phyloP scores from a whole-genome alignment of 2,329 filamentous ascomycete species.

The Chaetomium sp. region DNA sequence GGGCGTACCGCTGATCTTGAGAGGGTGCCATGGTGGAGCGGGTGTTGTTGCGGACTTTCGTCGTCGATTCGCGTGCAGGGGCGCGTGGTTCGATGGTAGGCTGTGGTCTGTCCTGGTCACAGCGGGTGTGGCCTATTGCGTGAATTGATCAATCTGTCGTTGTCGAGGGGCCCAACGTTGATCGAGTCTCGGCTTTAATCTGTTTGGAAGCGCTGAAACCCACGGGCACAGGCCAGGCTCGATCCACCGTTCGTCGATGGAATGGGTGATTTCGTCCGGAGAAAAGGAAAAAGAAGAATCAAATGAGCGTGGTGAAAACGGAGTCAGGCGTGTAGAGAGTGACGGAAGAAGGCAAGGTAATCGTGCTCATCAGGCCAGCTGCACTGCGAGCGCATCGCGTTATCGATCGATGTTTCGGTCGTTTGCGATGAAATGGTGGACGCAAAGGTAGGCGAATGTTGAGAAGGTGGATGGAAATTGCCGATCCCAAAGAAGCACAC shows the following conservation, averaged over 20 bases:
- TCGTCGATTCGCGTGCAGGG: background rate
- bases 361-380: constrained; percentile 9
- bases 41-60: background rate
- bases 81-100: no score
- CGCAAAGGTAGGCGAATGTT: no score
- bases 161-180: no score
- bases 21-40: constrained; percentile 5
- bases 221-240: background rate
- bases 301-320: background rate
- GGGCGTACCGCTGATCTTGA: constrained; percentile 48
- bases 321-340: constrained; percentile 5
- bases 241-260: background rate
- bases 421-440: no score
- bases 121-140: no score
- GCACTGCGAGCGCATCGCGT: background rate
- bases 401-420: background rate
- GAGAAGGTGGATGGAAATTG: constrained; percentile 1
- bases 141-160: no score
- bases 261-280: background rate
- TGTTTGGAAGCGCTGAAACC: background rate
- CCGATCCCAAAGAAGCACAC: background rate
- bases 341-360: background rate
- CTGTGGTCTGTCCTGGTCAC: no score
- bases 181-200: no score
- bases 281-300: background rate